Conservation (phyloP, 345 rosid genomes). For the Eucalyptus camaldulensis region DNA sequence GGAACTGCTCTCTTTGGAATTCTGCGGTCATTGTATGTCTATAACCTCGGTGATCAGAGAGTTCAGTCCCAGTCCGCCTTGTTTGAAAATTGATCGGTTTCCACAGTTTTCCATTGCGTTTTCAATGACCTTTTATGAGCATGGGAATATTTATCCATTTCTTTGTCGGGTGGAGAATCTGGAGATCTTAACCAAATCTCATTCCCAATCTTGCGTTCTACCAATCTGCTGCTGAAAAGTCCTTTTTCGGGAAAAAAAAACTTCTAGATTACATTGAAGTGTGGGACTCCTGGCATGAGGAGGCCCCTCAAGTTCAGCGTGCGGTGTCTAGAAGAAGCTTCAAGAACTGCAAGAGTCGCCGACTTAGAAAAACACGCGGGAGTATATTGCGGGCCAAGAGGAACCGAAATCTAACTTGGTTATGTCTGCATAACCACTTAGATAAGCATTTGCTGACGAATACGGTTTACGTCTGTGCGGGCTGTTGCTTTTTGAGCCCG, state of each 20-base stretch:
- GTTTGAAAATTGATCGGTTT: too few relatives aligned
- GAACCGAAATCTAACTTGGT: neutral
- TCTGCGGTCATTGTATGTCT: too few relatives aligned
- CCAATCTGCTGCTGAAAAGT: neutral
- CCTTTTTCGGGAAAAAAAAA: neutral
- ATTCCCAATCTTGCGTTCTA: neutral
- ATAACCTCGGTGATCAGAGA: too few relatives aligned
- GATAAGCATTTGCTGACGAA: neutral
- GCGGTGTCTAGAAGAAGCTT: too few relatives aligned
- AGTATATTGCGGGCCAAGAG: neutral
- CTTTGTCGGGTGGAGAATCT: rapidly evolving
- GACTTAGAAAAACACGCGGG: too few relatives aligned
- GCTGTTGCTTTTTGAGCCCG: neutral
- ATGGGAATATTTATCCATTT: too few relatives aligned
- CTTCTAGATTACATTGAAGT: neutral
- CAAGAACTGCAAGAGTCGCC: too few relatives aligned
- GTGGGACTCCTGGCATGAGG: neutral
- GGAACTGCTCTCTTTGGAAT: too few relatives aligned
- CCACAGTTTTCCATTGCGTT: too few relatives aligned
- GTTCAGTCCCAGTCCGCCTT: too few relatives aligned
- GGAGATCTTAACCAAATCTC: neutral
- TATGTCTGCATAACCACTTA: neutral
- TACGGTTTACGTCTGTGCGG: neutral
- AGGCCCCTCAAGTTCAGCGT: neutral
- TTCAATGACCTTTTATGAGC: too few relatives aligned